These are phyloP conservation scores for Sporothrix brasiliensis DNA, from an alignment of 2,329 filamentous ascomycete genomes.

Conservation along the genomic window DNA sequence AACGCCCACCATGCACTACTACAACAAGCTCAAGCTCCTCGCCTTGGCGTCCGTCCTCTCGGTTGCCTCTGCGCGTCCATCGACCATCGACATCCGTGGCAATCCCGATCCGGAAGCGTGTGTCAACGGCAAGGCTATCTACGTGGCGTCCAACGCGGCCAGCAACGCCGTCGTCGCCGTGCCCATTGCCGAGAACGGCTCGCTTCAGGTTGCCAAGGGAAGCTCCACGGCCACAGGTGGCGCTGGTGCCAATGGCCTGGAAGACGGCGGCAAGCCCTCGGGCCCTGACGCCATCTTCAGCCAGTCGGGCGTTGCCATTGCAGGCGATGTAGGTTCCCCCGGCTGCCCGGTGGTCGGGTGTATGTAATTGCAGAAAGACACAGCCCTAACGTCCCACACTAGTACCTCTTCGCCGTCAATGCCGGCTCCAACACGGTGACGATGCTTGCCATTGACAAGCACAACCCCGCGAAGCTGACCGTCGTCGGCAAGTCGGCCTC, in stretches of 20 bases:
- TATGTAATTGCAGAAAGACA: no score
- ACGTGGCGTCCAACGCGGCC: slow-evolving; percentile 23
- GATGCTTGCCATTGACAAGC: slow-evolving; percentile 51
- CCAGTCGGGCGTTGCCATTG: slow-evolving; percentile 35
- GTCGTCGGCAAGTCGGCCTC: slow-evolving; percentile 49
- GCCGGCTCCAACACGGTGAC: slow-evolving; percentile 55
- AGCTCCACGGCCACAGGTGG: slow-evolving; percentile 24
- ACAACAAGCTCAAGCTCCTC: background rate
- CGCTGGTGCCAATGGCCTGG: slow-evolving; percentile 12
- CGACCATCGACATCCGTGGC: background rate
- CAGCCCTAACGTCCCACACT: background rate
- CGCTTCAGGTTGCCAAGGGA: slow-evolving; percentile 8
- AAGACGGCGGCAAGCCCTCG: background rate
- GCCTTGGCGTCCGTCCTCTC: slow-evolving; percentile 8
- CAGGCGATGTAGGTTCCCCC: slow-evolving; percentile 30
- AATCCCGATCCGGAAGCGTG: background rate
- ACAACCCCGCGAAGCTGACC: slow-evolving; percentile 50
- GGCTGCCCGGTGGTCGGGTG: no score
- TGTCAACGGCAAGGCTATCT: slow-evolving; percentile 29
- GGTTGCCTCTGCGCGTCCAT: background rate
- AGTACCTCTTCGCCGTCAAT: slow-evolving; percentile 60
- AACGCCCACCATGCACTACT: slow-evolving; percentile 11
- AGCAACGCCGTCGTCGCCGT: slow-evolving; percentile 30
- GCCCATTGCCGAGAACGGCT: slow-evolving; percentile 26
- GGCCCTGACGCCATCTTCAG: slow-evolving; percentile 30